Conservation (phyloP, 1,139 yeast species). For the Sugiyamaella neomexicana region DNA sequence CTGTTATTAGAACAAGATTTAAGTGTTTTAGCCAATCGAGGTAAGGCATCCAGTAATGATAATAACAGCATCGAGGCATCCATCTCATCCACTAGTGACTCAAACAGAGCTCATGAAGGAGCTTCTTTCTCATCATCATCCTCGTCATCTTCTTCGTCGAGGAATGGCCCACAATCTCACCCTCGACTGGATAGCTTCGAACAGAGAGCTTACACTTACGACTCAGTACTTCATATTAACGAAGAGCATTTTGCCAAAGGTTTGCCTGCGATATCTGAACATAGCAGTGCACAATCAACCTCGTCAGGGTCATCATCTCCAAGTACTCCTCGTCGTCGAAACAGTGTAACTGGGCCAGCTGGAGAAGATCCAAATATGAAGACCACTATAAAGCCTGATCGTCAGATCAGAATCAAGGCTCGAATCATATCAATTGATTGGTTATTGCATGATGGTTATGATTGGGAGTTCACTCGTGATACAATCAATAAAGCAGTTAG, state of each 20-base stretch:
- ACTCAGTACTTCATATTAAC: slow-evolving; percentile 39
- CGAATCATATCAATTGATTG: slow-evolving; percentile 40
- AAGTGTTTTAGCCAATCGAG: slow-evolving; percentile 32
- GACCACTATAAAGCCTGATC: background rate
- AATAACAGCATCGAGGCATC: background rate
- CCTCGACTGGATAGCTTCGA: slow-evolving; percentile 25
- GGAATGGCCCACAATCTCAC: background rate
- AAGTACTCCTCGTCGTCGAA: slow-evolving; percentile 11
- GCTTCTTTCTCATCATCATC: slow-evolving; percentile 7
- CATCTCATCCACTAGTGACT: slow-evolving; percentile 9
- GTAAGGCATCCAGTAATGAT: slow-evolving; percentile 2
- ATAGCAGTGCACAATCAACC: background rate
- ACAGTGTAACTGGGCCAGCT: slow-evolving; percentile 9
- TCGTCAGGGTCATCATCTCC: background rate
- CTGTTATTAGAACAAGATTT: slow-evolving; percentile 41
- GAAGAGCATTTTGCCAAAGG: slow-evolving; percentile 50
- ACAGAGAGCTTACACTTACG: slow-evolving; percentile 35
- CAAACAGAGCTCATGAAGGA: background rate
- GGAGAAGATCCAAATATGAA: background rate
- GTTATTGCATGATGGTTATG: slow-evolving; percentile 84
- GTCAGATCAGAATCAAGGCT: slow-evolving; percentile 3
- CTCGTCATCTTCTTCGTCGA: slow-evolving; percentile 9
- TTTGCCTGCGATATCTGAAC: slow-evolving; percentile 4
- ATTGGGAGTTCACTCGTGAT: slow-evolving; percentile 79
- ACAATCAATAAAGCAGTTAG: slow-evolving; percentile 64